Evolutionary conservation across 2,329 filamentous ascomycete genomes (phyloP).

Genomic region (Talaromyces rugulosus): DNA sequence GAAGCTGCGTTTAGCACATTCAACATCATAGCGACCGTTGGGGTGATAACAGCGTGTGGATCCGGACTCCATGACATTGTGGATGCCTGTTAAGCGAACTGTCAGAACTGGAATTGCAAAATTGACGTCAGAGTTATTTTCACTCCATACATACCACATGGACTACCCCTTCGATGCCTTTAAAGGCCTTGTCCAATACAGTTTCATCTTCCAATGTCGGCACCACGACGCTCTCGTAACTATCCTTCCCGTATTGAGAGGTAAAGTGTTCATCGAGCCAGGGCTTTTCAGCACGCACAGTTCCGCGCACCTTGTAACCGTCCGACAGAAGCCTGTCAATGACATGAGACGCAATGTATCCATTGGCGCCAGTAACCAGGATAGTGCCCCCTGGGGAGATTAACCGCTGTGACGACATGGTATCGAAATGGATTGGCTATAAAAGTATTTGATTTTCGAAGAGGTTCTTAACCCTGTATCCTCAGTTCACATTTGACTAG

Average conservation of each 20-base stretch:
- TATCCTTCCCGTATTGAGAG: conserved; percentile 18
- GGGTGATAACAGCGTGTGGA: conserved; percentile 1
- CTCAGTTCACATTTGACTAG: background rate
- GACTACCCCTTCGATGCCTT: background rate
- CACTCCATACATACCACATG: conserved; percentile 1
- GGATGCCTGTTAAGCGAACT: background rate
- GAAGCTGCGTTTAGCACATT: conserved; percentile 3
- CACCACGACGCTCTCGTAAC: conserved; percentile 35
- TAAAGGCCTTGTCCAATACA: background rate
- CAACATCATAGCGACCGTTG: background rate
- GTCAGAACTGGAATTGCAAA: background rate
- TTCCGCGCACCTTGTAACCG: conserved; percentile 42
- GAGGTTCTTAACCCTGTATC: background rate
- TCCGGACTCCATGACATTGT: background rate
- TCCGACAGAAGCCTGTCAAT: conserved; percentile 33
- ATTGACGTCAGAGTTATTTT: background rate
- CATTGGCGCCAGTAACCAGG: conserved; percentile 38
- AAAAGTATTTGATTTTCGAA: background rate
- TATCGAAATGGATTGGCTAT: background rate
- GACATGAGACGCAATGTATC: conserved; percentile 40
- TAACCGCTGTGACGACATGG: background rate
- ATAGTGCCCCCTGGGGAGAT: background rate
- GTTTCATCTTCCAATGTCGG: conserved; percentile 31
- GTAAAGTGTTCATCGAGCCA: conserved; percentile 28
- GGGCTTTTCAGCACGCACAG: conserved; percentile 29